Conservation (phyloP, 768 basidiomycete genomes). For the Lyophyllum shimeji region DNA sequence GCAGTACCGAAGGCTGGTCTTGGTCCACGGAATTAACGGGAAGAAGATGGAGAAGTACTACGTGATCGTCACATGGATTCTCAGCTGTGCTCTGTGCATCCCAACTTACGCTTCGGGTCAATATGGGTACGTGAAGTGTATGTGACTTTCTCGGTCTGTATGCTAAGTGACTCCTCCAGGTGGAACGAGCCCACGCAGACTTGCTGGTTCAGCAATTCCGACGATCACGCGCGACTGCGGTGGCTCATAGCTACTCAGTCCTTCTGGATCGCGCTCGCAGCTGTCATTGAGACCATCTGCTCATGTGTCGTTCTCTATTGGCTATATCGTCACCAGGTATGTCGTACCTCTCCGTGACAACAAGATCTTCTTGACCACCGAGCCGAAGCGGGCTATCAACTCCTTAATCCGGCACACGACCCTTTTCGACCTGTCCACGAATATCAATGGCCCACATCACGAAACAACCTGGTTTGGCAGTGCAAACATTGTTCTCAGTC, state of each 20-base stretch:
- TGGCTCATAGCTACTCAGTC: slow-evolving; percentile 14
- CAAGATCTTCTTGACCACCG: not conserved
- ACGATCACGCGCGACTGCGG: not conserved
- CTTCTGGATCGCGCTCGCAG: slow-evolving; percentile 10
- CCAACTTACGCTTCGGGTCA: slow-evolving; percentile 20
- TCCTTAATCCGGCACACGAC: not conserved
- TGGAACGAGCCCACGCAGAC: slow-evolving; percentile 6
- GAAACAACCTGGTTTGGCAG: not conserved
- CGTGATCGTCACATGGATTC: slow-evolving; percentile 14
- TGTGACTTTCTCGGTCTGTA: not conserved
- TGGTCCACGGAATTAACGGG: slow-evolving; percentile 24
- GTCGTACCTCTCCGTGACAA: not conserved
- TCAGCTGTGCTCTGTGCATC: slow-evolving; percentile 17
- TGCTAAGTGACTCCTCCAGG: not conserved
- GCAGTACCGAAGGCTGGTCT: slow-evolving; percentile 17
- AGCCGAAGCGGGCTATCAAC: not conserved
- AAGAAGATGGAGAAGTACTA: slow-evolving; percentile 28
- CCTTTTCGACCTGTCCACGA: not conserved
- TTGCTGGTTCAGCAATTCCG: slow-evolving; percentile 13
- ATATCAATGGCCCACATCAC: not conserved
- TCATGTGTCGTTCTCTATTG: slow-evolving; percentile 9
- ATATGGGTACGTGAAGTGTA: slow-evolving; percentile 19
- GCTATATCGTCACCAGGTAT: slow-evolving; percentile 8
- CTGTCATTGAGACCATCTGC: slow-evolving; percentile 10
- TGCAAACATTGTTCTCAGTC: not conserved